Conservation (phyloP, 2,329 filamentous ascomycete species). For the Phialocephala subalpina region DNA sequence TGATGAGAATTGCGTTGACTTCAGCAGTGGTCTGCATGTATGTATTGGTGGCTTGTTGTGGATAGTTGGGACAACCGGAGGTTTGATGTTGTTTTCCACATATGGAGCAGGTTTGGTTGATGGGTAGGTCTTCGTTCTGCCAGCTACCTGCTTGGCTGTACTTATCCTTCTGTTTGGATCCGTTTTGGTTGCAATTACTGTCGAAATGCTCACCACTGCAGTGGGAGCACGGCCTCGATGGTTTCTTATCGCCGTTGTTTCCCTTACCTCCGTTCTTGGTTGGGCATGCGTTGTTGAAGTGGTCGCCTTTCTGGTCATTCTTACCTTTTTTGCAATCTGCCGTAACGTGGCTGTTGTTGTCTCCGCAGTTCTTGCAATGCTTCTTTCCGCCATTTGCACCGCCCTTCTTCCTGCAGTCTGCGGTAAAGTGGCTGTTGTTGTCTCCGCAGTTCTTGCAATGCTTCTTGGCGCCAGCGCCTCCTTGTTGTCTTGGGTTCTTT, state of each 20-base stretch:
- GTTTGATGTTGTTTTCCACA: neutral
- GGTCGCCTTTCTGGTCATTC: neutral
- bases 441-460: neutral
- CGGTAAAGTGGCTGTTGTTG: no score
- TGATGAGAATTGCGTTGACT: neutral
- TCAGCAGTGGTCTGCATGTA: neutral
- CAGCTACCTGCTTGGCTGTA: neutral
- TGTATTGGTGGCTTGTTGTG: neutral
- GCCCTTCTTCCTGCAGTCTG: neutral
- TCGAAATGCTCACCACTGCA: no score
- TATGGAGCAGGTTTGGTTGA: neutral
- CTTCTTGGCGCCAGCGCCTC: conserved; percentile 5
- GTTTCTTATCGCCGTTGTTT: neutral
- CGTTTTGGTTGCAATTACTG: neutral
- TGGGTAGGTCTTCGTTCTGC: neutral
- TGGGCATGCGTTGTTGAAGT: neutral
- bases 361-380: neutral
- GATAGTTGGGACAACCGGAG: neutral
- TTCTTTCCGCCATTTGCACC: neutral
- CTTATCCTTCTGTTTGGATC: neutral
- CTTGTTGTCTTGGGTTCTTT: neutral
- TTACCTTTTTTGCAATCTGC: neutral
- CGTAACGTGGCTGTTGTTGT: conserved; percentile 1
- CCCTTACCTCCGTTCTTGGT: neutral
- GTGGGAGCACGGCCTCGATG: neutral